phyloP scores from a whole-genome alignment of 2,329 filamentous ascomycete species.

The Nectriaceae sp. region DNA sequence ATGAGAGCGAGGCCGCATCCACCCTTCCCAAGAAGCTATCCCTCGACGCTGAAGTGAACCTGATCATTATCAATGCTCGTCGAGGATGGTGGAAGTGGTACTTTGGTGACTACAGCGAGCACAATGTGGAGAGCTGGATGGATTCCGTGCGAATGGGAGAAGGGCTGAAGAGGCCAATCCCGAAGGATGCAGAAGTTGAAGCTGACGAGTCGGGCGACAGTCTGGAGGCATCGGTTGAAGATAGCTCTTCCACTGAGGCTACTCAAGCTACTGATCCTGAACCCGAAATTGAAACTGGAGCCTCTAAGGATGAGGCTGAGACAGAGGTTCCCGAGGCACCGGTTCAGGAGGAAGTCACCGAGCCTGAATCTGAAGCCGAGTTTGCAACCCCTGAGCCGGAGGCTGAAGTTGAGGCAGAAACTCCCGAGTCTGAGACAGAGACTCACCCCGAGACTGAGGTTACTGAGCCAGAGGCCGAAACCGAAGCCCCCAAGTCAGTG shows the following conservation, averaged over 20 bases:
- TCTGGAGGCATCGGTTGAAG: constrained; percentile 23
- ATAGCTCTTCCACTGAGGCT: constrained; percentile 10
- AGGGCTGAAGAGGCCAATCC: constrained; percentile 75
- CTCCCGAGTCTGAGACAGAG: constrained; percentile 2
- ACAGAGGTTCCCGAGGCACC: constrained; percentile 27
- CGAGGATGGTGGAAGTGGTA: constrained; percentile 85
- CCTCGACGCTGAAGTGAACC: constrained; percentile 62
- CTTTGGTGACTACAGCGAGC: constrained; percentile 58
- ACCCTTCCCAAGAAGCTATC: constrained; percentile 56
- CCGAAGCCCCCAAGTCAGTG: constrained; percentile 1
- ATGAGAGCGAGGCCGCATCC: constrained; percentile 38
- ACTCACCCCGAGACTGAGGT: constrained; percentile 20
- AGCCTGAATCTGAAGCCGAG: constrained; percentile 20
- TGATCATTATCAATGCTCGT: constrained; percentile 84
- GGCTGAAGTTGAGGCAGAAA: background rate
- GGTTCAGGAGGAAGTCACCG: constrained; percentile 5
- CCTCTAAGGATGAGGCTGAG: constrained; percentile 9
- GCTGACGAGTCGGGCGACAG: constrained; percentile 29
- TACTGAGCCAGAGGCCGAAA: constrained; percentile 30
- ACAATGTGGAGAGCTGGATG: constrained; percentile 79
- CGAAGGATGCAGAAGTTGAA: constrained; percentile 51
- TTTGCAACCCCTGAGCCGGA: background rate
- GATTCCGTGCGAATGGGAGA: constrained; percentile 91
- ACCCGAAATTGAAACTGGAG: constrained; percentile 24
- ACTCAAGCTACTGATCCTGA: constrained; percentile 28